phyloP scores from a whole-genome alignment of 2,329 filamentous ascomycete species.

The Sporothrix euskadiensis region DNA sequence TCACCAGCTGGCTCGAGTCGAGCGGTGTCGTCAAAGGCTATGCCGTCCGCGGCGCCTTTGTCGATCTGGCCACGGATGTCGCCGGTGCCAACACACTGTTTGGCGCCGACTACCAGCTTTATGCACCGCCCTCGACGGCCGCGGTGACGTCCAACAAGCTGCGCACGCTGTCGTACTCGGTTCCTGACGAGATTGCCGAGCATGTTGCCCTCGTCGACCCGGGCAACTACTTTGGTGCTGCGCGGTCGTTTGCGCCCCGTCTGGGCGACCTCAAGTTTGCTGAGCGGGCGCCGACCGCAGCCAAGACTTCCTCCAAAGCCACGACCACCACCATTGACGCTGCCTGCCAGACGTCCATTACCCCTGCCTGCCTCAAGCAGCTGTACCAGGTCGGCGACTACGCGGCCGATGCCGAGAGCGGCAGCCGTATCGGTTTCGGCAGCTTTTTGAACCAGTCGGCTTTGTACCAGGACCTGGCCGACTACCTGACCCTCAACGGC shows the following conservation, averaged over 20 bases:
- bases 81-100: constrained; percentile 37
- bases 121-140: constrained; percentile 23
- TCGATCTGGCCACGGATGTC: constrained; percentile 37
- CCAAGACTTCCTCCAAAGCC: constrained; percentile 22
- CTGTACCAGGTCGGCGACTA: constrained; percentile 51
- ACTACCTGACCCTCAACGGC: constrained; percentile 52
- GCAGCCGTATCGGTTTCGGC: constrained; percentile 43
- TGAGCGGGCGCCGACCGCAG: neutral
- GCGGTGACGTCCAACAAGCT: constrained; percentile 43
- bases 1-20: constrained; percentile 57
- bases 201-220: constrained; percentile 65
- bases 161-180: constrained; percentile 58
- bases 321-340: constrained; percentile 38
- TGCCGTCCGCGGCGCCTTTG: constrained; percentile 44
- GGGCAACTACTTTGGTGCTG: constrained; percentile 59
- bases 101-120: constrained; percentile 38
- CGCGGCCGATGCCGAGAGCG: constrained; percentile 41
- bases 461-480: constrained; percentile 54
- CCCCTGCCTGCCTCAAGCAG: constrained; percentile 50
- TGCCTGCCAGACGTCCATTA: constrained; percentile 42
- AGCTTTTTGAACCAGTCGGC: constrained; percentile 53
- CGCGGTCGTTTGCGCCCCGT: constrained; percentile 25
- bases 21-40: constrained; percentile 48
- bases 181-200: constrained; percentile 56
- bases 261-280: constrained; percentile 16